These are phyloP conservation scores for Candida gorgasii DNA, from an alignment of 805 yeast genomes.

Conservation along the genomic window DNA sequence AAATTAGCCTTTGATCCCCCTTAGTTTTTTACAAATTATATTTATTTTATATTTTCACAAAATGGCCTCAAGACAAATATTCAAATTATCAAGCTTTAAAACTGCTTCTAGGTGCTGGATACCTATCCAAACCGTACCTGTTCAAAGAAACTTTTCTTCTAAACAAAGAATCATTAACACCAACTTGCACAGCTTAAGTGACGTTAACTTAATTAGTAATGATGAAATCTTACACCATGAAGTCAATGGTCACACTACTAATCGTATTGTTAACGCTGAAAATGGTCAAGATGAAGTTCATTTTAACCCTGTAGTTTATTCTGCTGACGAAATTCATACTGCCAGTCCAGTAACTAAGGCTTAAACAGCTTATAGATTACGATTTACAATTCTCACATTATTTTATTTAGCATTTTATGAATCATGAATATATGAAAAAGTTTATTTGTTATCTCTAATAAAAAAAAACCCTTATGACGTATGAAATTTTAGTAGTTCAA, in stretches of 20 bases:
- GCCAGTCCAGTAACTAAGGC: slow-evolving; percentile 44
- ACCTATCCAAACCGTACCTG: slow-evolving; percentile 29
- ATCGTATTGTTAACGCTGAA: slow-evolving; percentile 9
- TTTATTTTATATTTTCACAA: not conserved
- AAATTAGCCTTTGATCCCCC: slow-evolving; percentile 3
- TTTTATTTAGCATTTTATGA: slow-evolving; percentile 7
- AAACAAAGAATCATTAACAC: slow-evolving; percentile 36
- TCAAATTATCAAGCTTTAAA: slow-evolving; percentile 36
- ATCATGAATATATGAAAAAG: slow-evolving; percentile 3
- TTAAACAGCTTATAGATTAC: not conserved
- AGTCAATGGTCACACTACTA: slow-evolving; percentile 9
- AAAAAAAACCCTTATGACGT: no score
- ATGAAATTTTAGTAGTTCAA: no score
- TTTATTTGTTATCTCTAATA: not conserved
- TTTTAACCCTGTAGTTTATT: slow-evolving; percentile 42
- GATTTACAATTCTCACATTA: slow-evolving; percentile 4
- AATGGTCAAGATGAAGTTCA: slow-evolving; percentile 20
- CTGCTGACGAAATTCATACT: slow-evolving; percentile 44
- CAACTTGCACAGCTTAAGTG: slow-evolving; percentile 28
- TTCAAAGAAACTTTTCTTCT: slow-evolving; percentile 35
- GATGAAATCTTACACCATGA: slow-evolving; percentile 29
- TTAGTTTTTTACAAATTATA: not conserved
- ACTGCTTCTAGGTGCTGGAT: slow-evolving; percentile 48
- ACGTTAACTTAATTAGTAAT: slow-evolving; percentile 33
- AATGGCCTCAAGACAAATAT: slow-evolving; percentile 19